phyloP scores from a whole-genome alignment of 805 yeast genomes.

The Brettanomyces sp. region DNA sequence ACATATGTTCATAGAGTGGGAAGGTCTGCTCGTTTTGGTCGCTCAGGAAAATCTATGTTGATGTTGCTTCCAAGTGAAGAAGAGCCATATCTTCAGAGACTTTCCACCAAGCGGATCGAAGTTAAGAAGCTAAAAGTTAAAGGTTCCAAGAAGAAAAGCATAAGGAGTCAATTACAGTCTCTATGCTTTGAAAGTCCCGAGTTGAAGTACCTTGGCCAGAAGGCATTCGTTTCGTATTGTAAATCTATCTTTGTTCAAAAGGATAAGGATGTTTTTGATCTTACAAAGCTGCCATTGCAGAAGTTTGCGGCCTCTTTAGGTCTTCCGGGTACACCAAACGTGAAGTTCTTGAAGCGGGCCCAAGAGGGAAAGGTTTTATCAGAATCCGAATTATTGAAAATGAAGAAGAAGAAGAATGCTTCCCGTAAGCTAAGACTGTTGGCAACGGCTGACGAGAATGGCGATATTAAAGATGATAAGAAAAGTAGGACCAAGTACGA shows the following conservation, averaged over 20 bases:
- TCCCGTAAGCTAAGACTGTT: constrained; percentile 61
- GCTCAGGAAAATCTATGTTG: constrained; percentile 71
- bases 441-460: constrained; percentile 52
- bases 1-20: constrained; percentile 91
- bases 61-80: constrained; percentile 82
- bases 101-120: constrained; percentile 56
- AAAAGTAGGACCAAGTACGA: constrained; percentile 82
- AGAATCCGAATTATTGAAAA: constrained; percentile 29
- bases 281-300: constrained; percentile 70
- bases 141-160: constrained; percentile 61
- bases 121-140: constrained; percentile 67
- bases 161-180: constrained; percentile 78
- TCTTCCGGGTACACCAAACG: constrained; percentile 91
- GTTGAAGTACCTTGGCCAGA: constrained; percentile 87
- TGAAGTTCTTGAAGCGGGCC: constrained; percentile 51
- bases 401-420: constrained; percentile 71
- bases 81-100: constrained; percentile 57
- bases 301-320: constrained; percentile 84
- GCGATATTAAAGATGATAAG: constrained; percentile 38
- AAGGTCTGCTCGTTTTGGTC: constrained; percentile 80
- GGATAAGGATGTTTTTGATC: constrained; percentile 77
- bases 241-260: constrained; percentile 78
- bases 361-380: constrained; percentile 29
- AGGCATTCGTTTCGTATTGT: constrained; percentile 88
- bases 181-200: constrained; percentile 87